Base-by-base conservation (phyloP, 2,329 filamentous ascomycete genomes). In the Dendrostoma leiphaemia region DNA sequence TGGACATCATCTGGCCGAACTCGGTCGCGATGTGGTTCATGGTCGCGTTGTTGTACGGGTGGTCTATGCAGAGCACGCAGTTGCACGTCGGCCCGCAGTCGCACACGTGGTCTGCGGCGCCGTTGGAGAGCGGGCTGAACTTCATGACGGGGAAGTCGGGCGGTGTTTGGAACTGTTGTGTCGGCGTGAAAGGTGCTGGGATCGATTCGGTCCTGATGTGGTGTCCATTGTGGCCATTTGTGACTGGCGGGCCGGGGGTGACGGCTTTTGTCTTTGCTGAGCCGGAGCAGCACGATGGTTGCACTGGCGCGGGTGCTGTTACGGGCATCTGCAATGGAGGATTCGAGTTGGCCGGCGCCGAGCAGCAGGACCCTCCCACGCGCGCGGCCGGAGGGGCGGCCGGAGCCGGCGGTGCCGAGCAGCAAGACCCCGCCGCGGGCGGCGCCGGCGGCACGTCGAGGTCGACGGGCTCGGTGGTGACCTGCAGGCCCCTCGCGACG, bases 41-140 rank as follows among this genome's bases (percentile, higher is more conserved):
- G 48, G 81, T 88, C 21, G 84, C 81, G 7, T 82, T 75, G 60
- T 89, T 89, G 63, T 84, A 86, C 12, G 86, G 84, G 65, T 89
- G 85, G 2, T 81, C 82, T 5, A 83, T 77, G 64, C 86, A 90
- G 10, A 85, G 86, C 32, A 89, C 72, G 63, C 86, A 90, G 60
- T 84, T 78, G 60, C 86, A 90, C 26, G 73, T 73, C 51, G 85
- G 81, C 19, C 86, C 86, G 63, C 86, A 90, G 45, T 75, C 74
- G 62, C 86, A 90, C 23, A 74, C 72, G 58, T 81, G 76, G 35
- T 55, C 56, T 21, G 32, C 56, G 17, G 31, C 23, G 28, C 50
- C 37, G 15, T 29, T 46, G 23, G 50, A 44, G 3, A 48, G 28
- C 21, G 67, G 51, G n/a, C 34, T 63, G 57, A 71, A 73, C 57